phyloP scores from a whole-genome alignment of 1,284 basidiomycete species.

The Ustilago curta region DNA sequence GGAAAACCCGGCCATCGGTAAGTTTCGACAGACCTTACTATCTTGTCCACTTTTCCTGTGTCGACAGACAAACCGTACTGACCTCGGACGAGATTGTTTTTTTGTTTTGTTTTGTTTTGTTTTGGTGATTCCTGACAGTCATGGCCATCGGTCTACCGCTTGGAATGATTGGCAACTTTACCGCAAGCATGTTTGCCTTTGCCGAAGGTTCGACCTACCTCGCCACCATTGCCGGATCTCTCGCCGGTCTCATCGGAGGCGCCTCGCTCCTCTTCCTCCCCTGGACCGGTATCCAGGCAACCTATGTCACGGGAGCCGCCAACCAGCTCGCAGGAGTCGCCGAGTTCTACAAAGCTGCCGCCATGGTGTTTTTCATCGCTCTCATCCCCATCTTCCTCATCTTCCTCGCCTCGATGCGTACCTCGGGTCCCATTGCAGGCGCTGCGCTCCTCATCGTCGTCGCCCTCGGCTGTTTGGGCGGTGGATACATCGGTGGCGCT shows the following conservation, averaged over 20 bases:
- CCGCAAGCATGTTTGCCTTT: constrained; percentile 54
- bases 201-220: constrained; percentile 53
- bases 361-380: constrained; percentile 43
- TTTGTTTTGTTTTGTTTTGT: too few relatives aligned
- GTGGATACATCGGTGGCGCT: constrained; percentile 29
- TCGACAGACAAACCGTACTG: neutral
- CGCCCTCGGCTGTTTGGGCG: constrained; percentile 39
- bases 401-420: constrained; percentile 47
- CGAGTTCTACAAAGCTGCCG: constrained; percentile 38
- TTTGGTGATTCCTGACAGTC: constrained; percentile 2
- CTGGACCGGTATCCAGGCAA: constrained; percentile 52
- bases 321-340: constrained; percentile 17
- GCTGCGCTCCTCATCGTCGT: constrained; percentile 44
- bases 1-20: constrained; percentile 35
- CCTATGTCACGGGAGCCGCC: constrained; percentile 40
- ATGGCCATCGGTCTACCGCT: constrained; percentile 47
- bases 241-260: constrained; percentile 47
- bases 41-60: neutral
- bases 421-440: constrained; percentile 28
- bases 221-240: constrained; percentile 44
- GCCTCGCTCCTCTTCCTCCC: constrained; percentile 51
- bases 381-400: constrained; percentile 58
- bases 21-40: constrained; percentile 5
- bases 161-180: constrained; percentile 55
- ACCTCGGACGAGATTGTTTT: neutral